Evolutionary conservation across 2,329 filamentous ascomycete species (phyloP).

Genomic region (Phialocephala subalpina): DNA sequence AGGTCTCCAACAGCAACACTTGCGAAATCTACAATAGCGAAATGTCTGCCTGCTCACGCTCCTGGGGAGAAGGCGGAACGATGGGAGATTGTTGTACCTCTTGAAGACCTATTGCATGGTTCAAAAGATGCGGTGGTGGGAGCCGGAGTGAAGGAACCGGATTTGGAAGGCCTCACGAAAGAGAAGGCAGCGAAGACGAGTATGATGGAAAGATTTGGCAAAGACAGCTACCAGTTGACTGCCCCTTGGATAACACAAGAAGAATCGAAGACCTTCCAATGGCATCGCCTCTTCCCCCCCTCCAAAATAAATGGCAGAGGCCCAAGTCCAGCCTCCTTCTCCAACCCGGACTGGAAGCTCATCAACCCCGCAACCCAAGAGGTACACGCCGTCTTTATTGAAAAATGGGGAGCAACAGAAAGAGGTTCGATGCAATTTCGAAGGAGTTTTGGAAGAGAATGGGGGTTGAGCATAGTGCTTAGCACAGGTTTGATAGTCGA

Average conservation of each 20-base stretch:
- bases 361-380: not conserved
- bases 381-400: not conserved
- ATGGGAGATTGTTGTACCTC: not conserved
- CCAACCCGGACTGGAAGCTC: not conserved
- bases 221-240: not conserved
- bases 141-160: no score
- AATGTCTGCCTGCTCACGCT: not conserved
- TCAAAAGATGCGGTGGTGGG: not conserved
- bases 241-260: not conserved
- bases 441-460: not conserved
- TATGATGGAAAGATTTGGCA: not conserved
- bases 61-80: not conserved
- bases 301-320: not conserved
- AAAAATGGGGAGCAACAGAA: not conserved
- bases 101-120: not conserved
- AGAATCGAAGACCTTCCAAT: not conserved
- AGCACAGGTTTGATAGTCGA: not conserved
- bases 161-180: not conserved
- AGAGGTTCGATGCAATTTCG: not conserved
- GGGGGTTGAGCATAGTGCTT: not conserved
- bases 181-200: not conserved
- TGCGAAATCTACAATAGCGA: not conserved
- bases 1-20: not conserved
- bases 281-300: not conserved
- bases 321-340: not conserved